Conservation (phyloP, 306 rosid genomes). For the Quercus bicolor region DNA sequence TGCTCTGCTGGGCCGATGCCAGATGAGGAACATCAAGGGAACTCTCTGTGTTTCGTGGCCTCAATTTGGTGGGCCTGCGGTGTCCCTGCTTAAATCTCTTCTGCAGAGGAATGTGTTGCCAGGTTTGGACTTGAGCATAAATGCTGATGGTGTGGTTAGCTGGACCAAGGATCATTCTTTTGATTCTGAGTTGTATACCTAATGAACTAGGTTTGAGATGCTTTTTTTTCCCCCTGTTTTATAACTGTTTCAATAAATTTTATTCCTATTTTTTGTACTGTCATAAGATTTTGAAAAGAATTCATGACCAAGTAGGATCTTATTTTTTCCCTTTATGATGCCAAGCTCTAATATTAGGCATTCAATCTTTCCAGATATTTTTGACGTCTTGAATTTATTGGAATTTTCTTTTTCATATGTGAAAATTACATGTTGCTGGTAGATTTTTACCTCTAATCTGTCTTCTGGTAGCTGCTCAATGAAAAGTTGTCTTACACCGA, state of each 20-base stretch:
- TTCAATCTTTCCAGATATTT: not conserved
- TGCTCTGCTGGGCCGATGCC: slow-evolving; percentile 61
- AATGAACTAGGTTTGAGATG: slow-evolving; percentile 8
- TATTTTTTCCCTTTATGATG: not conserved
- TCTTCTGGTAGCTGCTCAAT: not conserved
- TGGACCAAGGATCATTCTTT: slow-evolving; percentile 43
- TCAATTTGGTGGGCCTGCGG: slow-evolving; percentile 44
- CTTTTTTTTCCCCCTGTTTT: not conserved
- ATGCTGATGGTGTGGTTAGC: slow-evolving; percentile 12
- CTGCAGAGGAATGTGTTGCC: slow-evolving; percentile 34
- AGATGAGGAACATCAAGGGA: slow-evolving; percentile 54
- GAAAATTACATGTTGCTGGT: not conserved
- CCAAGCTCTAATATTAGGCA: not conserved
- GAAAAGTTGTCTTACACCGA: not conserved
- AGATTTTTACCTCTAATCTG: not conserved
- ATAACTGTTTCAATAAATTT: not conserved
- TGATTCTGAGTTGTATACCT: slow-evolving; percentile 66
- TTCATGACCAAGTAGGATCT: not conserved
- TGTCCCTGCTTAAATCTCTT: slow-evolving; percentile 43
- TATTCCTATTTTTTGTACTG: not conserved
- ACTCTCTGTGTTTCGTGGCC: slow-evolving; percentile 78
- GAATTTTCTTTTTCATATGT: not conserved
- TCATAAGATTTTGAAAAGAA: not conserved
- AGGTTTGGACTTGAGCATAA: slow-evolving; percentile 31
- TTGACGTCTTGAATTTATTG: not conserved